Percentiles rank a stretch among this genome's conserved stretches.
phyloP scores from a whole-genome alignment of 257 asterid species.

The Scutellaria baicalensis region DNA sequence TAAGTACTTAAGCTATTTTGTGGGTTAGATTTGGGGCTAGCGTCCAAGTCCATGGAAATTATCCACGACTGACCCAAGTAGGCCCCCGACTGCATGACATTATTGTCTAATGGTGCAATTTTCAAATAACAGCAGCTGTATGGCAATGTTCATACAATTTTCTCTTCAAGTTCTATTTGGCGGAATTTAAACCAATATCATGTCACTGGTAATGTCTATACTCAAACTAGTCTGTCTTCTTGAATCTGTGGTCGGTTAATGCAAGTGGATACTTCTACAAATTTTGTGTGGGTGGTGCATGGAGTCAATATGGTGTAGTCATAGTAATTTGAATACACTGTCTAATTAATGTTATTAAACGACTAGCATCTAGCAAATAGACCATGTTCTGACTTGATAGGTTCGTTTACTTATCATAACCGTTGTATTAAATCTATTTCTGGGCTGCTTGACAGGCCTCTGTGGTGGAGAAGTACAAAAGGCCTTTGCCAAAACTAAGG shows the following conservation, averaged over 20 bases:
- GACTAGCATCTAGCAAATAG: background rate
- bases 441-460: conserved; percentile 48
- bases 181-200: background rate
- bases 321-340: background rate
- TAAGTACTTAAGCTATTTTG: too few relatives aligned
- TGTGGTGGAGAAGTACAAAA: conserved; percentile 55
- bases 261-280: too few relatives aligned
- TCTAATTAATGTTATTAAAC: background rate
- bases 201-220: background rate
- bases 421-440: background rate
- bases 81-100: too few relatives aligned
- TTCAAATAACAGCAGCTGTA: background rate
- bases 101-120: too few relatives aligned
- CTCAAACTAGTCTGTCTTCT: background rate
- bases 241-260: background rate
- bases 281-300: background rate
- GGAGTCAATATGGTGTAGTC: background rate
- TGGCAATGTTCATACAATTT: background rate
- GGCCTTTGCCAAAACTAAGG: conserved; percentile 82
- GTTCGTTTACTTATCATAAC: background rate
- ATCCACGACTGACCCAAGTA: too few relatives aligned
- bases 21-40: too few relatives aligned
- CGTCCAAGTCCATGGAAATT: too few relatives aligned
- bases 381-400: background rate
- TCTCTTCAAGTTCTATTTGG: background rate